A percentile compares a stretch with the other conserved stretches of the same genome.
Conservation (phyloP, 495 filamentous ascomycete genomes). For the Xylaria venustula region DNA sequence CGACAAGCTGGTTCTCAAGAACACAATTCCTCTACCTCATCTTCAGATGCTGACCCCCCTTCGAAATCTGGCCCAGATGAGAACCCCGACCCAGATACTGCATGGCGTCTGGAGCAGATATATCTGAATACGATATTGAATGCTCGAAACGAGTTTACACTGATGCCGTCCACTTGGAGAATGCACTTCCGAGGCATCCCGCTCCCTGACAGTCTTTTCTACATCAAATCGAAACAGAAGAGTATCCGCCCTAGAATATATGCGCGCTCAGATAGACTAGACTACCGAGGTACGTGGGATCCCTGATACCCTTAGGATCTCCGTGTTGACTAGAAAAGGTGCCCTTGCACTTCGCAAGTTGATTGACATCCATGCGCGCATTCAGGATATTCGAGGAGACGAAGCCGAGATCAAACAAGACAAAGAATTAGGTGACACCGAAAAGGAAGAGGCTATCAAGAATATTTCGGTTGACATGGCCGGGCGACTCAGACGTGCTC, state of each 20-base stretch:
- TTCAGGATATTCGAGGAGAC: conserved; percentile 23
- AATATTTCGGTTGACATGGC: conserved; percentile 9
- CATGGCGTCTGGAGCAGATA: conserved; percentile 26
- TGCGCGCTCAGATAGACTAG: conserved; percentile 18
- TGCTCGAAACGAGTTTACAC: conserved; percentile 23
- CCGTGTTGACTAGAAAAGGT: conserved; percentile 17
- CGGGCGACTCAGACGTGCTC: conserved; percentile 10
- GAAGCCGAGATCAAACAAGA: background rate
- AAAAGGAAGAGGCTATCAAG: background rate
- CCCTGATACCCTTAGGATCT: too few relatives aligned
- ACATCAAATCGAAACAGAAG: conserved; percentile 14
- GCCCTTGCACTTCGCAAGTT: conserved; percentile 23
- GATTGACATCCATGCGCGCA: conserved; percentile 22
- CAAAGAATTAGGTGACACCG: background rate
- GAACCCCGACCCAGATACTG: conserved; percentile 7
- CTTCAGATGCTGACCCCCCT: too few relatives aligned
- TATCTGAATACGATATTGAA: conserved; percentile 25
- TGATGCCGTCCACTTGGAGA: conserved; percentile 30
- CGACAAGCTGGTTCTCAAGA: background rate
- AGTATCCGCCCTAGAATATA: conserved; percentile 27
- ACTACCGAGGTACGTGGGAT: conserved; percentile 26
- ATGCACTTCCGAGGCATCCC: conserved; percentile 32
- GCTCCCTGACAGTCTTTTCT: conserved; percentile 26
- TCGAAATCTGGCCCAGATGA: background rate
- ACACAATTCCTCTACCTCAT: background rate